Evolutionary conservation across 495 filamentous ascomycete species (phyloP), one percentile per base, ranked within the genome.

Genomic region (Elaphomyces granulatus): DNA sequence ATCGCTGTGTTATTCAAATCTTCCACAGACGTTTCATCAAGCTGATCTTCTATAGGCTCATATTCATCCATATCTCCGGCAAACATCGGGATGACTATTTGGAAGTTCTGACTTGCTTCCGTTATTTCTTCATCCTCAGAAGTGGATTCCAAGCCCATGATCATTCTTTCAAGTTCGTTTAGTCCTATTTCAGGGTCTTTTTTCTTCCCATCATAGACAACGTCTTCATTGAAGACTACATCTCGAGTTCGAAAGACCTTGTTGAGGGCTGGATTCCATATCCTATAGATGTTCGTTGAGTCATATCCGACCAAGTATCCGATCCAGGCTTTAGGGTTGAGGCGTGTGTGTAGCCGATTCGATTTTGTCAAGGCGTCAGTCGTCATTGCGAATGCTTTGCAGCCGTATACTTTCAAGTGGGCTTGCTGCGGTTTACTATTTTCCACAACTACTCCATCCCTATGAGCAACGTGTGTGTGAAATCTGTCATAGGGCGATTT

Each of bases 271-370:
- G 48, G 48, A 20, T 41, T 49, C 53, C 49, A 57, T 20, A 57
- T 48, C 9, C 45, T 36, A 42, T 45, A 57, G 15, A 53, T 48
- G 38, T 57, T 55, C 8, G 54, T 46, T 2, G 49, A 57, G 15
- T 46, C 36, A 42, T 55, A 57, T 8, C 49, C 54, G 1, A 55
- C 44, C 2, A 57, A 40, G 38, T 53, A 57, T 4, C 54, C 53
- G 16, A 57, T 42, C 41, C 45, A 45, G 0, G 54, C 53, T 33
- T 42, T 45, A 14, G 53, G 49, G 6, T 45, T 32, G 12, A 55
- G 38, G 16, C 43, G 40, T n/a, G n/a, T n/a, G 36, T 46, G 3
- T 3, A 44, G 39, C 1, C 41, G 42, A 0, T 47, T 35, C 32
- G 42, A n/a, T 34, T 49, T 56, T 8, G 19, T 21, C 28, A 34